These are phyloP conservation scores for Allantophomopsis cytisporea DNA, from an alignment of 2,329 filamentous ascomycete species.

Conservation along the genomic window DNA sequence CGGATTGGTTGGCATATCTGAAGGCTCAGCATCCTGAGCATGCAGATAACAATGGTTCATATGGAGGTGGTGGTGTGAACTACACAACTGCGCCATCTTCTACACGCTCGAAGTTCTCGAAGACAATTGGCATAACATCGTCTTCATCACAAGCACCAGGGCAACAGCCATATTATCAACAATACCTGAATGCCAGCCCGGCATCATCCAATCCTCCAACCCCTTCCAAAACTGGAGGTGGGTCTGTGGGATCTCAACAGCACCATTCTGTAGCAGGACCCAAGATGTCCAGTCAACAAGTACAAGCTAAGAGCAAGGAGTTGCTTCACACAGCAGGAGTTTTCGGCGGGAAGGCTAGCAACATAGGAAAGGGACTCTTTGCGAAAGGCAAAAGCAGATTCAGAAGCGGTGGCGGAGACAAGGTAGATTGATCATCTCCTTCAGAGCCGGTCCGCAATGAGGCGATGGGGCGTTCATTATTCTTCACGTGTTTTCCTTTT, in stretches of 20 bases:
- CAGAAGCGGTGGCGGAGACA: conserved; percentile 52
- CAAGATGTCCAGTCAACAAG: conserved; percentile 19
- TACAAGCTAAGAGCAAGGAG: conserved; percentile 67
- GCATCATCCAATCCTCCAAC: conserved; percentile 9
- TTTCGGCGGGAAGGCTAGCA: conserved; percentile 53
- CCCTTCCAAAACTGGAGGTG: conserved; percentile 7
- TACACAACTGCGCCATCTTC: too few relatives aligned
- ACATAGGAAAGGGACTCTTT: conserved; percentile 80
- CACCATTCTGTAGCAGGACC: conserved; percentile 10
- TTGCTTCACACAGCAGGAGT: conserved; percentile 71
- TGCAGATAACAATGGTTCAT: conserved; percentile 18
- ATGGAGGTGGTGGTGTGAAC: neutral
- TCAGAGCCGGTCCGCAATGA: conserved; percentile 16
- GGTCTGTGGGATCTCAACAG: conserved; percentile 10
- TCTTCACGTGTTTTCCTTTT: conserved; percentile 6
- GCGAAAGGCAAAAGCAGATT: conserved; percentile 85
- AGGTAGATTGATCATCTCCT: conserved; percentile 62
- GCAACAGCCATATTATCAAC: conserved; percentile 39
- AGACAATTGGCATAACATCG: conserved; percentile 1
- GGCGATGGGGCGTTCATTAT: conserved; percentile 13
- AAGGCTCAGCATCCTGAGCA: conserved; percentile 33
- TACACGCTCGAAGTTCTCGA: conserved; percentile 9
- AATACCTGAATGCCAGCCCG: conserved; percentile 37
- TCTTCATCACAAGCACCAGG: conserved; percentile 4
- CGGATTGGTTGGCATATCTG: conserved; percentile 36